Base-by-base conservation (phyloP, 495 filamentous ascomycete genomes). In the Geoglossum glabrum region DNA sequence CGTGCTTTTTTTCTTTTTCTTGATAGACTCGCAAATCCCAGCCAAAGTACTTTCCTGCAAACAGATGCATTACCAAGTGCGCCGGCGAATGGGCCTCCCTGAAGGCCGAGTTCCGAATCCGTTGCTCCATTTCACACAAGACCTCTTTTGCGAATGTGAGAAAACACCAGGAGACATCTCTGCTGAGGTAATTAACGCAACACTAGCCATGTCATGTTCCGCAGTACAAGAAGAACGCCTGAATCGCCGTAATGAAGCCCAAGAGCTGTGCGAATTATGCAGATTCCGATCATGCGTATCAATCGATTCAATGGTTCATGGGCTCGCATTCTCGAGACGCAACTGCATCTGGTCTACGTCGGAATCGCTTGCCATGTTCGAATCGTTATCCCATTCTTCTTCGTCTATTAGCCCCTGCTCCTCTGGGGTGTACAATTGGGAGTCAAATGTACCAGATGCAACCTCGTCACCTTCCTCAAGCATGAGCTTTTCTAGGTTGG, bases 381-480 rank as follows among this genome's bases (percentile, higher is more conserved):
- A 60, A 13, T 60, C 59, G 49, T 60, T 58, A 33, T 60, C 59
- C 59, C 59, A 60, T 47, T 60, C 59, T 46, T 57, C 59, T 58
- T 40, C 46, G 30, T 47, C 56, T 45, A 50, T 46, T 45, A 51
- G 46, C 38, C 40, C 56, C 31, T 36, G 45, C 27, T 45, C 45
- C 10, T 58, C 43, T 46, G 36, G 9, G 40, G 40, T 45, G 40
- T 33, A 58, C 43, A 45, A 51, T 13, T 45, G 43, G 43, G 28
- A 50, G 30, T 46, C 36, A 58, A 45, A 50, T 38, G 21, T 59
- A 59, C 57, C 57, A 54, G 57, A 59, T 23, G 26, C 57, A 23
- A 30, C 46, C 33, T 59, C 57, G 50, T 59, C 57, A 36, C 43
- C 57, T 59, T 59, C 57, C 54, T 59, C 57, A 21, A 59, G 17